Percentiles rank a stretch among this genome's conserved stretches.
Conservation (phyloP, 2,329 filamentous ascomycete genomes). For the Xylariaceae sp. region DNA sequence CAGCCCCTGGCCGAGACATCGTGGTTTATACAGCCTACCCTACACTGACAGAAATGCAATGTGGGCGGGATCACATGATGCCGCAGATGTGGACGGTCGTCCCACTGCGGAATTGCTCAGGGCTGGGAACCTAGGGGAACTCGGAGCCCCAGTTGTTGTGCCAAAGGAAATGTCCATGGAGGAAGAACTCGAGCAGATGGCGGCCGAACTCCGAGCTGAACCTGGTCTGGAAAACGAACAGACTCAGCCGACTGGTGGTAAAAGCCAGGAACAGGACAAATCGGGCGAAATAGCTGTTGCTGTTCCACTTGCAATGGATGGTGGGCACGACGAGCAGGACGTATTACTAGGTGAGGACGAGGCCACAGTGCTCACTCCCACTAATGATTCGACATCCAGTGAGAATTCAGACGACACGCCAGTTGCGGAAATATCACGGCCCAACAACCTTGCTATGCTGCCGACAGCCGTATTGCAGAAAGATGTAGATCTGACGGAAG, state of each 20-base stretch:
- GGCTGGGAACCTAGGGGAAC: conserved; percentile 19
- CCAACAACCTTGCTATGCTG: too few species aligned
- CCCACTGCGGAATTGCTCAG: conserved; percentile 17
- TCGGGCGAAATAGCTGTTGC: conserved; percentile 11
- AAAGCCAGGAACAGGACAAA: conserved; percentile 18
- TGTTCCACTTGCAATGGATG: conserved; percentile 8
- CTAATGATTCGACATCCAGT: conserved; percentile 6
- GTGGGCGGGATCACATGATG: conserved; percentile 20
- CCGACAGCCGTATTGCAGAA: too few species aligned
- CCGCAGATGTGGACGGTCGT: conserved; percentile 15
- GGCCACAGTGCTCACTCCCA: conserved; percentile 9
- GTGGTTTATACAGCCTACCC: conserved; percentile 32
- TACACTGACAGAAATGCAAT: conserved; percentile 16
- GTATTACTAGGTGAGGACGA: conserved; percentile 10
- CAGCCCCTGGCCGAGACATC: conserved; percentile 43
- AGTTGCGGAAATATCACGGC: conserved; percentile 1
- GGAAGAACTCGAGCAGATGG: conserved; percentile 22
- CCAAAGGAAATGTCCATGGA: conserved; percentile 10
- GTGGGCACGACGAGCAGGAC: conserved; percentile 12
- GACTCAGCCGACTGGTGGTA: conserved; percentile 18
- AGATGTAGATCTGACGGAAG: not conserved
- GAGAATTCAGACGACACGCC: conserved; percentile 7
- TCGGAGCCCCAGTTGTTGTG: conserved; percentile 11
- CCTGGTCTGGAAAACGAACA: conserved; percentile 16
- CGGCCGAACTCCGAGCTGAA: conserved; percentile 14